These are phyloP conservation scores for Citrus trifoliata DNA, from an alignment of 345 rosid genomes.

Conservation along the genomic window DNA sequence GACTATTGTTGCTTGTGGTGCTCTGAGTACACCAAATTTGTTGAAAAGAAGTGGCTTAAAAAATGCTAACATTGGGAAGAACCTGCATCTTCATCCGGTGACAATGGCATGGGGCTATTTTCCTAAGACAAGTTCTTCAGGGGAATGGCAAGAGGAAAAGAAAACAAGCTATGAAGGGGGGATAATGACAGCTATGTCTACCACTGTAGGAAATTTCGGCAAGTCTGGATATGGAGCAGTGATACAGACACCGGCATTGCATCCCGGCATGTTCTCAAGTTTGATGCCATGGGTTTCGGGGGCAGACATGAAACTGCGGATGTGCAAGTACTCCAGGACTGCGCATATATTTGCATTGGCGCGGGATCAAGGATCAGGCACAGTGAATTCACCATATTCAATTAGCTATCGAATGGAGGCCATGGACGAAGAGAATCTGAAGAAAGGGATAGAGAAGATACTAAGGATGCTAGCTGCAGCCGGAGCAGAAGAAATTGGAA, in stretches of 20 bases:
- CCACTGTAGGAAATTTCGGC: constrained; percentile 28
- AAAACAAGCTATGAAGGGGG: constrained; percentile 80
- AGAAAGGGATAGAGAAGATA: constrained; percentile 55
- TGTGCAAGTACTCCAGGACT: constrained; percentile 65
- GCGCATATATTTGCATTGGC: constrained; percentile 62
- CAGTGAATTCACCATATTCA: constrained; percentile 31
- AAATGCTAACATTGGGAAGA: constrained; percentile 62
- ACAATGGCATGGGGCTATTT: constrained; percentile 91
- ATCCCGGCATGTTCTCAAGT: constrained; percentile 77
- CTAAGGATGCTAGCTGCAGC: constrained; percentile 69
- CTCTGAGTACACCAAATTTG: constrained; percentile 60
- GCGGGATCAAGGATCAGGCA: constrained; percentile 71
- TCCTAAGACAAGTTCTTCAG: constrained; percentile 26
- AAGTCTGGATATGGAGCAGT: constrained; percentile 58
- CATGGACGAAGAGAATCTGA: constrained; percentile 49
- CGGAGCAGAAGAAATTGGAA: constrained; percentile 81
- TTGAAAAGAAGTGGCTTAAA: constrained; percentile 57
- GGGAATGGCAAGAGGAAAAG: constrained; percentile 39
- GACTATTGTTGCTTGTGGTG: constrained; percentile 73
- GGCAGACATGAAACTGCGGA: constrained; percentile 51
- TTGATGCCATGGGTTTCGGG: constrained; percentile 78
- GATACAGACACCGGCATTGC: constrained; percentile 75
- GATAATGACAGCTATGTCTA: constrained; percentile 84
- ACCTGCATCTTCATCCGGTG: constrained; percentile 76
- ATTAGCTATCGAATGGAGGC: constrained; percentile 46